Evolutionary conservation across 495 filamentous ascomycete genomes (phyloP).

Genomic region (Friedmanniomyces simplex): DNA sequence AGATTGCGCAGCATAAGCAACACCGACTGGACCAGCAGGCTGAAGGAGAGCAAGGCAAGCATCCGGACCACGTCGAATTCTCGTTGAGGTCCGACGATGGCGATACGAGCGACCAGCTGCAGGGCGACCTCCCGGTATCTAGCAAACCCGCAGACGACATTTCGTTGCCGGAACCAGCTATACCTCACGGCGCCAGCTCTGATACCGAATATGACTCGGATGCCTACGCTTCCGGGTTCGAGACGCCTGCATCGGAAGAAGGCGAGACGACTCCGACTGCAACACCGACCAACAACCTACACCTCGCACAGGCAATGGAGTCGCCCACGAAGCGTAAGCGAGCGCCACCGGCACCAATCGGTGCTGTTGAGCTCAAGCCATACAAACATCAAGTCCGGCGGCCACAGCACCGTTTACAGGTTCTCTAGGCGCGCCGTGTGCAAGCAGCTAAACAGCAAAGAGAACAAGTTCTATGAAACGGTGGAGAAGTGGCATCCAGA

Average conservation of each 20-base stretch:
- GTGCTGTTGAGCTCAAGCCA: constrained; percentile 90
- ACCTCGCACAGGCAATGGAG: constrained; percentile 33
- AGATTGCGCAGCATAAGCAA: constrained; percentile 17
- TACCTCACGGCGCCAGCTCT: constrained; percentile 29
- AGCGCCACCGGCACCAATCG: constrained; percentile 49
- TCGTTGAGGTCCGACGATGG: constrained; percentile 41
- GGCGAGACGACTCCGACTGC: constrained; percentile 52
- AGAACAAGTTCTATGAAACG: constrained; percentile 97
- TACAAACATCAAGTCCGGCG: constrained; percentile 96
- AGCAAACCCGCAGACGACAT: constrained; percentile 20
- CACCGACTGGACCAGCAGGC: background rate
- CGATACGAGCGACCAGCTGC: constrained; percentile 37
- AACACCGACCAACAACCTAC: constrained; percentile 28
- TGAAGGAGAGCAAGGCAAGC: background rate
- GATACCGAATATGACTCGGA: constrained; percentile 50
- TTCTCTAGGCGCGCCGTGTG: constrained; percentile 92
- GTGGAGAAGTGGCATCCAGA: constrained; percentile 84
- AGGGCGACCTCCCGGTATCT: constrained; percentile 45
- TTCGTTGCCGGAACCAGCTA: background rate
- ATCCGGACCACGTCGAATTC: constrained; percentile 42
- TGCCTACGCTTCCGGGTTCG: constrained; percentile 45
- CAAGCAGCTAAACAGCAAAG: constrained; percentile 92
- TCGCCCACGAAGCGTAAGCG: constrained; percentile 22
- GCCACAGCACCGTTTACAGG: constrained; percentile 90
- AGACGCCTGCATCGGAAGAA: constrained; percentile 47